phyloP scores from a whole-genome alignment of 345 rosid genomes.

The Clausena lansium region DNA sequence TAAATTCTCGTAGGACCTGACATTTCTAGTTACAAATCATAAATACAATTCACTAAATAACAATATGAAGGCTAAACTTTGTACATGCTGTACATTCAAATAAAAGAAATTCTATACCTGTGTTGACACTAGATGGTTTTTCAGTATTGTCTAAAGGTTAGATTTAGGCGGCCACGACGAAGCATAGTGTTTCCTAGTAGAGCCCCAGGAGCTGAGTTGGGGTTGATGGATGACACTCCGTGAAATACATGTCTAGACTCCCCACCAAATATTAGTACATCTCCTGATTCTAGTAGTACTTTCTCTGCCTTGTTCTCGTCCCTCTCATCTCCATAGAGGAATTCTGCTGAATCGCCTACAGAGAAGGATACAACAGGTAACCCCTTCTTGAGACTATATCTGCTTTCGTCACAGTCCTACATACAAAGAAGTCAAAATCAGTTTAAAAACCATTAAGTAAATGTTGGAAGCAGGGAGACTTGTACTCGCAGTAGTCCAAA shows the following conservation, averaged over 20 bases:
- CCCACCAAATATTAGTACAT: constrained; percentile 66
- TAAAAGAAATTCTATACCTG: background rate
- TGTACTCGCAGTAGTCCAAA: background rate
- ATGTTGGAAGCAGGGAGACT: background rate
- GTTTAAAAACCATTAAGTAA: background rate
- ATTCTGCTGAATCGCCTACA: constrained; percentile 57
- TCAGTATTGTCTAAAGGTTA: constrained; percentile 55
- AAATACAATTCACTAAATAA: too few relatives aligned
- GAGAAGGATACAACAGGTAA: constrained; percentile 60
- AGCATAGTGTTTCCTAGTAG: constrained; percentile 39
- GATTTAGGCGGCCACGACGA: constrained; percentile 57
- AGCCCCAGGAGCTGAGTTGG: constrained; percentile 39
- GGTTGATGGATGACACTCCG: constrained; percentile 43
- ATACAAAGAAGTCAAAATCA: background rate
- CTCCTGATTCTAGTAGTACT: constrained; percentile 47
- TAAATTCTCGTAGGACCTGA: background rate
- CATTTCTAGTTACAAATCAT: background rate
- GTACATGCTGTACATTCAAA: background rate
- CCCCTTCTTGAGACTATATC: constrained; percentile 36
- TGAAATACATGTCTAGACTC: constrained; percentile 54
- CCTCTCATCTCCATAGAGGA: constrained; percentile 44
- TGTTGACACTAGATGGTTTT: background rate
- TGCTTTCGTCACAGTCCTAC: constrained; percentile 64
- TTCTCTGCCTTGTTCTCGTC: constrained; percentile 34
- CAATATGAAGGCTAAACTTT: background rate